Conservation (phyloP, 768 basidiomycete genomes). For the Epithele typhae region DNA sequence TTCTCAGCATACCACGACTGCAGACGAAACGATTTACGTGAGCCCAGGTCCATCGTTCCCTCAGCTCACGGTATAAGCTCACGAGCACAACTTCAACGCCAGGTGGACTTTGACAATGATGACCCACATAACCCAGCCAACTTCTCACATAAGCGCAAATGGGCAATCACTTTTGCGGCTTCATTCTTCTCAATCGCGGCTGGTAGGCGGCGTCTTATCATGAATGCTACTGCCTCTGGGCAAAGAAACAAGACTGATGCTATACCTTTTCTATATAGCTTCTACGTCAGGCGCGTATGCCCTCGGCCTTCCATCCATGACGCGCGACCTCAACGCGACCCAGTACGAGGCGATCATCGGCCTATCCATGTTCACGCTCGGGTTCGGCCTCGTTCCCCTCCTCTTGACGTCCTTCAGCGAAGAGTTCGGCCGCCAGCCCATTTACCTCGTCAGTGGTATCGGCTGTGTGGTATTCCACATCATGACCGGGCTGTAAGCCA, state of each 20-base stretch:
- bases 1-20: neutral
- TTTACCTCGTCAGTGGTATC: slow-evolving; percentile 49
- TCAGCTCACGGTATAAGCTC: neutral
- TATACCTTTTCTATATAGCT: slow-evolving; percentile 30
- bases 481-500: slow-evolving; percentile 36
- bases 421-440: slow-evolving; percentile 61
- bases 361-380: slow-evolving; percentile 49
- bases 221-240: too few relatives aligned
- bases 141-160: slow-evolving; percentile 28
- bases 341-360: slow-evolving; percentile 27
- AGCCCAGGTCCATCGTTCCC: neutral
- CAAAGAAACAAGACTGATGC: neutral
- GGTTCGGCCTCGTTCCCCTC: slow-evolving; percentile 60
- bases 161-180: slow-evolving; percentile 40
- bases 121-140: slow-evolving; percentile 31
- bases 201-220: slow-evolving; percentile 26
- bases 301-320: slow-evolving; percentile 57
- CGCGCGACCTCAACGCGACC: slow-evolving; percentile 31
- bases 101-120: slow-evolving; percentile 33
- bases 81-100: neutral
- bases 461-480: slow-evolving; percentile 51
- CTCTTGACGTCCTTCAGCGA: slow-evolving; percentile 68
- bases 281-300: slow-evolving; percentile 48
- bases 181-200: slow-evolving; percentile 45
- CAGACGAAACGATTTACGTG: slow-evolving; percentile 22